These are phyloP conservation scores for Candida nemodendra DNA, from an alignment of 805 yeast species.

Conservation along the genomic window DNA sequence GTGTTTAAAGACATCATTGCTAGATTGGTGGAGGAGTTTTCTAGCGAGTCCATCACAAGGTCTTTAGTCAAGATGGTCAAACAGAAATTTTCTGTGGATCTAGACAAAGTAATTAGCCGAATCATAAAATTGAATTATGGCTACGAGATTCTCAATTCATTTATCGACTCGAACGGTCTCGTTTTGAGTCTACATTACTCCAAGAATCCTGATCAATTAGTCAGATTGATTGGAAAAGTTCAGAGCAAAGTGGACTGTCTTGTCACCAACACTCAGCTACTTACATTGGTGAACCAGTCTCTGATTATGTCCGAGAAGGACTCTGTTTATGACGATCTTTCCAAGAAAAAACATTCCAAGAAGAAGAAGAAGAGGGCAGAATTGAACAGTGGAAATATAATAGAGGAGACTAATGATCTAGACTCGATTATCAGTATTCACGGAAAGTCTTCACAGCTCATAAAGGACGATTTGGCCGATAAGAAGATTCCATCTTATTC, in stretches of 20 bases:
- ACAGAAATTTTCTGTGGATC: constrained; percentile 29
- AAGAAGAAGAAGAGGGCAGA: constrained; percentile 30
- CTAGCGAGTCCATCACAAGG: constrained; percentile 55
- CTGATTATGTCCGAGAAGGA: constrained; percentile 27
- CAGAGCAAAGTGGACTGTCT: constrained; percentile 35
- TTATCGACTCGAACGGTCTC: constrained; percentile 73
- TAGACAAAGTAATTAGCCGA: constrained; percentile 45
- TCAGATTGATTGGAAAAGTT: constrained; percentile 47
- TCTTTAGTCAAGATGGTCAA: constrained; percentile 40
- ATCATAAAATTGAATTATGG: constrained; percentile 49
- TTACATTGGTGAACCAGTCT: constrained; percentile 48
- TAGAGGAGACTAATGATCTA: constrained; percentile 25
- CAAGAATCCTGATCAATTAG: constrained; percentile 44
- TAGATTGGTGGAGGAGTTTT: constrained; percentile 65
- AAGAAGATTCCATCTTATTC: constrained; percentile 54
- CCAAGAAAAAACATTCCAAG: constrained; percentile 15
- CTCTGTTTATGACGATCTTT: constrained; percentile 10
- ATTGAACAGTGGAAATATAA: constrained; percentile 27
- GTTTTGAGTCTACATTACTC: constrained; percentile 58
- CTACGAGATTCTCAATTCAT: constrained; percentile 58
- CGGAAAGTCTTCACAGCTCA: constrained; percentile 16
- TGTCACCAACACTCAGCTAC: constrained; percentile 41
- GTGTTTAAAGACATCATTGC: constrained; percentile 65
- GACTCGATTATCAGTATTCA: constrained; percentile 25
- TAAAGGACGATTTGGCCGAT: constrained; percentile 34